Evolutionary conservation across 2,329 filamentous ascomycete genomes (phyloP).

Genomic region (Parastagonospora nodorum): DNA sequence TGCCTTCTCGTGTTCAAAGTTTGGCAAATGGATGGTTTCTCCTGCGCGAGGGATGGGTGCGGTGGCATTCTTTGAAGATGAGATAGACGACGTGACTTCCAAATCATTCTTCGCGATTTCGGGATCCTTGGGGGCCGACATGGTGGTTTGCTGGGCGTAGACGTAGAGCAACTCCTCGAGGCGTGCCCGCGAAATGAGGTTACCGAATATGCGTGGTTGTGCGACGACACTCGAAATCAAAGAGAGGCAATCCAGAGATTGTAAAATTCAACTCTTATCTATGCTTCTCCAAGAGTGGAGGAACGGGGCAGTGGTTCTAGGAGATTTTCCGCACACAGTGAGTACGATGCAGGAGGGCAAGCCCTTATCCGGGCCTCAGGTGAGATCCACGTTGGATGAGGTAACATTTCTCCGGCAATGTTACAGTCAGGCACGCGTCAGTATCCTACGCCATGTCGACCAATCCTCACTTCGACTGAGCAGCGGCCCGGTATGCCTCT

Average conservation of each 20-base stretch:
- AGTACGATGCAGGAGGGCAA: background rate
- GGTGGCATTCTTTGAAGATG: slow-evolving; percentile 23
- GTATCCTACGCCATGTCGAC: background rate
- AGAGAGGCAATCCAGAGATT: background rate
- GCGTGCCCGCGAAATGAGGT: background rate
- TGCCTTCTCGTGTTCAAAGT: slow-evolving; percentile 42
- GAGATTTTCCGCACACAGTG: background rate
- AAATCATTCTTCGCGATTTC: slow-evolving; percentile 38
- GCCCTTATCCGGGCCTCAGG: background rate
- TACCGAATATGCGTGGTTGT: background rate
- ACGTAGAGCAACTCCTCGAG: background rate
- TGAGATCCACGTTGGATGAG: background rate
- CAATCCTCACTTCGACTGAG: too few relatives aligned
- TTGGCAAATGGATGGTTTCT: slow-evolving; percentile 39
- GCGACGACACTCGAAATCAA: background rate
- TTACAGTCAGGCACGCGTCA: background rate
- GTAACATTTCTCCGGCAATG: slow-evolving; percentile 19
- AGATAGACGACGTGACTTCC: slow-evolving; percentile 33
- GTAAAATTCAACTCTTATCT: background rate
- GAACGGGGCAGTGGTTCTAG: background rate
- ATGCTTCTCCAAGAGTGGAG: background rate
- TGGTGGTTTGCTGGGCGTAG: slow-evolving; percentile 9
- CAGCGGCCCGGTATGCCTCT: too few relatives aligned
- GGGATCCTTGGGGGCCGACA: slow-evolving; percentile 32
- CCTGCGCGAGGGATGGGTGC: slow-evolving; percentile 32